Base-by-base conservation (phyloP, 306 rosid species). In the Cicer pinnatifidum region DNA sequence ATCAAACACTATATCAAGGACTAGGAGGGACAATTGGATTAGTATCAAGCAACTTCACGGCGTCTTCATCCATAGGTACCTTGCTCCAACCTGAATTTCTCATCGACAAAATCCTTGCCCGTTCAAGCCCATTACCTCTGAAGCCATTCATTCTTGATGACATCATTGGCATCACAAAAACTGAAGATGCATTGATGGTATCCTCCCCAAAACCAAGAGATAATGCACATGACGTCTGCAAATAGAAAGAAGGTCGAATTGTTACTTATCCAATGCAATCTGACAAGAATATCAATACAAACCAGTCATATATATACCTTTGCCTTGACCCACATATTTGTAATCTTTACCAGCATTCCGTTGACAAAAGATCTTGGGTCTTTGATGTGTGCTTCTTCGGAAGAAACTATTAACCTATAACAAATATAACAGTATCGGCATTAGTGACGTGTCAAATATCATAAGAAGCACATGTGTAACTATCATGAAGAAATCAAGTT, bases 131-230 rank as follows among this genome's bases (percentile, higher is more conserved):
- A 13, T 65, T 82, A 54, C 98, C 96, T 85, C 98, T 87, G 77
- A 91, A 94, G 63, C 99, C 99, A 2, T 91, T 94, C 78, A 94
- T 84, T 84, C 85, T 94, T 4, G 99, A 94, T 53, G 99, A 94
- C 85, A 91, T 86, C 97, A 94, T 94, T 8, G 99, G 99, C 99
- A 94, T 94, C 86, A 87, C 97, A 61, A 94, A 84, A 67, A 89
- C 89, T 45, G 97, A 90, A 23, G 99, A 94, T 69, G 99, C 92
- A 72, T 82, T 81, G 11, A 94, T 89, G 46, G 99, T 85, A 81
- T 91, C 93, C 84, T 94, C 99, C 76, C 99, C 99, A 62, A 90
- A 70, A 68, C 99, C 97, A 13, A 94, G 78, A 54, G 91, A 81
- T 47, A 89, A 73, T 60, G 92, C 93, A 73, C 87, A 91, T 12